These are phyloP conservation scores for Aureobasidium pullulans DNA, from an alignment of 2,329 filamentous ascomycete genomes.

Conservation along the genomic window DNA sequence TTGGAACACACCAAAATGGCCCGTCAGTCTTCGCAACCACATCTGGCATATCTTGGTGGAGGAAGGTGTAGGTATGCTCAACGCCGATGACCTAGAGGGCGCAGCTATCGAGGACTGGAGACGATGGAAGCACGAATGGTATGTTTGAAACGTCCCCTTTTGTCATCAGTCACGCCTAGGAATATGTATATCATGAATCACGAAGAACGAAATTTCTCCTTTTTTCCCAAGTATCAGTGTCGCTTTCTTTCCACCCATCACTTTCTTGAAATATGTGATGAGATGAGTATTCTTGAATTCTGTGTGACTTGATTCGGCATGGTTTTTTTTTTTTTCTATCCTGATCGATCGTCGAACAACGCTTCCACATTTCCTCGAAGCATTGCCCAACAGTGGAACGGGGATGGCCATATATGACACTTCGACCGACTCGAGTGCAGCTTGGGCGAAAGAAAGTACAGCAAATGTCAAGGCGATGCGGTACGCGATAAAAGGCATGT, in stretches of 20 bases:
- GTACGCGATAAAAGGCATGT: not conserved
- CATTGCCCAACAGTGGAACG: not conserved
- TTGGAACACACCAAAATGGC: constrained; percentile 51
- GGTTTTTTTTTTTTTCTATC: not conserved
- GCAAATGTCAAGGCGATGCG: not conserved
- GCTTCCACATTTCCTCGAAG: not conserved
- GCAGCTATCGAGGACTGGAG: constrained; percentile 45
- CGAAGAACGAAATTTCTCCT: not conserved
- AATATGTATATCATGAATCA: not conserved
- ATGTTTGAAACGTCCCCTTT: not conserved
- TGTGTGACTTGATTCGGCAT: not conserved
- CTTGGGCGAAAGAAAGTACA: not conserved
- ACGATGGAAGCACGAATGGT: constrained; percentile 18
- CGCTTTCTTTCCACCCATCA: too few species aligned
- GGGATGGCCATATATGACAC: not conserved
- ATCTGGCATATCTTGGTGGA: constrained; percentile 47
- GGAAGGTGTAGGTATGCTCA: constrained; percentile 50
- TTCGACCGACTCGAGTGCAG: not conserved
- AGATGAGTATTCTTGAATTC: not conserved
- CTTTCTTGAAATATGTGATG: not conserved
- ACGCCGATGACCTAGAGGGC: constrained; percentile 49
- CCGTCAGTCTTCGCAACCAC: constrained; percentile 44
- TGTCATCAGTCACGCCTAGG: not conserved
- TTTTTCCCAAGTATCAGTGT: too few species aligned
- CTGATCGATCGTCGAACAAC: not conserved